Evolutionary conservation across 176 grass and related monocot genomes (phyloP), one percentile per base, ranked within the genome.

Genomic region (Coix lacrymajobi): DNA sequence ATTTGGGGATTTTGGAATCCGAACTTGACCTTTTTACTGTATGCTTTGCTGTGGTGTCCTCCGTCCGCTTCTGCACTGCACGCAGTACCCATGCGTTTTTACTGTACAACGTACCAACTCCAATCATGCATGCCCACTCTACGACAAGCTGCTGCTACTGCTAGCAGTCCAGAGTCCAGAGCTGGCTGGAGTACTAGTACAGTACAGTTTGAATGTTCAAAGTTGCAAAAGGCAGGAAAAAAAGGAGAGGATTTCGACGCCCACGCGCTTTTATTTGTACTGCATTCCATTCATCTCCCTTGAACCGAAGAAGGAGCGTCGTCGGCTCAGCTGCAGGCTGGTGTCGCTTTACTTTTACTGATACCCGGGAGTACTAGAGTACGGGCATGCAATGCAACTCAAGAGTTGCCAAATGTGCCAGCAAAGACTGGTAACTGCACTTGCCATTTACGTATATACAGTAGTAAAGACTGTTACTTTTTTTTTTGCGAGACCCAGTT

Each of bases 11-110:
- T n/a, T n/a, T n/a, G n/a, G n/a, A n/a, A n/a, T n/a, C n/a, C n/a
- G n/a, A n/a, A n/a, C n/a, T n/a, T n/a, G n/a, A n/a, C n/a, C n/a
- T n/a, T n/a, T n/a, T n/a, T n/a, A n/a, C n/a, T n/a, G n/a, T n/a
- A 79, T 84, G 66, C 74, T 79, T 25, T 60, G 56, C 43, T 13
- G 43, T 26, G 49, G 14, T 29, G 56, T 83, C 79, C n/a, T 71
- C 72, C 40, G 61, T 19, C 10, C 24, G 3, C 19, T 72, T 2
- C 26, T 31, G 61, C 26, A 29, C 13, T 25, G 74, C 74, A 64
- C 34, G 75, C 45, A 19, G 44, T 24, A 7, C 30, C 64, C 56
- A 11, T 66, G 54, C 60, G 13, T 78, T 78, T 83, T 65, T 9
- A 34, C 80, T 56, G 67, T 63, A 30, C 66, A 19, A 11, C 54